phyloP scores from a whole-genome alignment of 345 rosid genomes.

The Heritiera littoralis region DNA sequence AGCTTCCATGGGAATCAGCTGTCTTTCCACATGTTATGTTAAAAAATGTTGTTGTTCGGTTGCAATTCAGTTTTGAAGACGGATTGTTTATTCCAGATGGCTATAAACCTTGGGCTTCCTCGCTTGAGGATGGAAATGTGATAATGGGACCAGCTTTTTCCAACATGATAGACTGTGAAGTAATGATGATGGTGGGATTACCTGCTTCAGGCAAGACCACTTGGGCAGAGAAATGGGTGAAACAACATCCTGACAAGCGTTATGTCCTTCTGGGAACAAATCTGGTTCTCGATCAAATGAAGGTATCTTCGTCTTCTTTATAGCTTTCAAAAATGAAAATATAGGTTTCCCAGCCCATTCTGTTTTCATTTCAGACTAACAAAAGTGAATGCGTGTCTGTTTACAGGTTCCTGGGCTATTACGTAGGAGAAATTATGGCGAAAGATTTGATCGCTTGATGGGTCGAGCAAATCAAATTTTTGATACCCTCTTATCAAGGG shows the following conservation, averaged over 20 bases:
- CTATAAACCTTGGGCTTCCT: constrained; percentile 38
- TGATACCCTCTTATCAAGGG: constrained; percentile 33
- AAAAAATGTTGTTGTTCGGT: constrained; percentile 38
- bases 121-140: constrained; percentile 33
- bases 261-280: constrained; percentile 42
- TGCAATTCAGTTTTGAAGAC: constrained; percentile 36
- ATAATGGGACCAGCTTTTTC: constrained; percentile 29
- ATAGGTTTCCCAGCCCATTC: not conserved
- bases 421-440: constrained; percentile 30
- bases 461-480: constrained; percentile 30
- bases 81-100: constrained; percentile 33
- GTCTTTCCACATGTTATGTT: constrained; percentile 41
- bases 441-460: constrained; percentile 30
- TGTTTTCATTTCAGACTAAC: not conserved
- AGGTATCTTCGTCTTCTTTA: constrained; percentile 21
- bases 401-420: constrained; percentile 36
- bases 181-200: constrained; percentile 44
- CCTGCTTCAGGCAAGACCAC: constrained; percentile 45
- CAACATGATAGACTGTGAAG: constrained; percentile 27
- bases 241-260: constrained; percentile 38
- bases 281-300: constrained; percentile 44
- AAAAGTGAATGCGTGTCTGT: not conserved
- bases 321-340: not conserved
- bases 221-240: constrained; percentile 44
- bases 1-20: constrained; percentile 26